Evolutionary conservation across 108 stramenopile genomes (phyloP), one percentile per base, ranked within the genome.

Genomic region (Licmophora abbreviata): DNA sequence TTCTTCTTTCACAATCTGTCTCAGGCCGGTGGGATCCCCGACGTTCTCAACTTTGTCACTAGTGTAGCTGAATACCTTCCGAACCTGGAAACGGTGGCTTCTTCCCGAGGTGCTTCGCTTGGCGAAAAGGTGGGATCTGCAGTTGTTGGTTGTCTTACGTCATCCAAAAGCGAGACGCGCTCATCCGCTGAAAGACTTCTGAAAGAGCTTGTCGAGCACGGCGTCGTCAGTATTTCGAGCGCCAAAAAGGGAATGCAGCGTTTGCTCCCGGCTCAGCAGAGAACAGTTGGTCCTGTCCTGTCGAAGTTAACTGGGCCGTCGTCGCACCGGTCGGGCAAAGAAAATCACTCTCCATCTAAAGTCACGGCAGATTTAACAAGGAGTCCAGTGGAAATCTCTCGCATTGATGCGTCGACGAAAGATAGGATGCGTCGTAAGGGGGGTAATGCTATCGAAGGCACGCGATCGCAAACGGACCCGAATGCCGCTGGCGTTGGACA

Each of bases 181-280:
- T 40, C 81, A n/a, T 71, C 76, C 4, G 74, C 83, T 22, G 82
- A 84, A 46, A 52, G 62, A 5, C 59, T 93, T 4, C 55, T 88
- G 25, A 42, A 24, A 12, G 62, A 6, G 21, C 65, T 50, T 33
- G 23, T 56, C 4, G 45, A 68, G 20, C 61, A 73, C 46, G 61
- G 52, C 7, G 51, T 73, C 3, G 47, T 85, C 11, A 60, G 66
- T n/a, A 29, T 49, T 4, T 53, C 51, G 47, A 57, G 41, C 12
- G 52, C 82, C 37, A 66, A 74, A 11, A 68, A 68, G 49, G 66
- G 63, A 36, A 56, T 75, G 1, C 51, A 44, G 15, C 63, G 64
- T 23, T 58, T 89, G 46, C 64, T 73, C n/a, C 92, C 92, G 2
- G 92, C 92, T 8, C 79, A 81, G 48, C 86, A 88, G 56, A 55